Percentiles rank a stretch among this genome's conserved stretches.
Evolutionary conservation across 352 stramenopile genomes (phyloP).

Genomic region (Phytopythium helicoides): DNA sequence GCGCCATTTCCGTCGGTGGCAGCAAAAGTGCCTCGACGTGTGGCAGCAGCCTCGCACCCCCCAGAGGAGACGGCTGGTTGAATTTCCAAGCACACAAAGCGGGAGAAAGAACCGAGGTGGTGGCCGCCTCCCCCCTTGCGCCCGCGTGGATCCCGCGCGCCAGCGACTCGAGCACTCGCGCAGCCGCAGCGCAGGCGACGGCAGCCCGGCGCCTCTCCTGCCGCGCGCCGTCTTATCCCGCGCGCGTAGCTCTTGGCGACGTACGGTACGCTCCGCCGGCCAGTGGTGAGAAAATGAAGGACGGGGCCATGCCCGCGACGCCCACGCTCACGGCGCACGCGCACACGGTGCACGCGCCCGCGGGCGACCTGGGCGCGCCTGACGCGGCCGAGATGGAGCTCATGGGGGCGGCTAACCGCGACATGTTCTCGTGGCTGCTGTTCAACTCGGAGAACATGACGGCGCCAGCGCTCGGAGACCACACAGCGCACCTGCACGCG

Average conservation of each 20-base stretch:
- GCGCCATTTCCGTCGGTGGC: neutral
- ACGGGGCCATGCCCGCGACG: neutral
- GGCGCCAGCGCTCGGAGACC: conserved; percentile 15
- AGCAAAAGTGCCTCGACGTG: neutral
- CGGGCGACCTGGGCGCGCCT: conserved; percentile 18
- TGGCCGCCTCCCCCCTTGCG: too few relatives aligned
- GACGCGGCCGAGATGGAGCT: conserved; percentile 66
- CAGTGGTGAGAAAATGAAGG: neutral
- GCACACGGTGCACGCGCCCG: conserved; percentile 10
- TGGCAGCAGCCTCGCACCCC: neutral
- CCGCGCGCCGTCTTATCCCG: too few relatives aligned
- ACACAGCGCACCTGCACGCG: conserved; percentile 1
- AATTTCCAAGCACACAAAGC: conserved; percentile 1
- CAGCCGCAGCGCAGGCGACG: too few relatives aligned
- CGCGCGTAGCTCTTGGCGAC: too few relatives aligned
- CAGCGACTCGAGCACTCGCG: too few relatives aligned
- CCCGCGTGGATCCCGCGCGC: neutral
- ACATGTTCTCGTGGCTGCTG: conserved; percentile 86
- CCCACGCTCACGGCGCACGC: conserved; percentile 6
- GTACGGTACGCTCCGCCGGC: too few relatives aligned
- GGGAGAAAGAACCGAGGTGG: conserved; percentile 1
- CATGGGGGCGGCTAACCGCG: conserved; percentile 61
- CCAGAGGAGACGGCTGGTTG: conserved; percentile 5
- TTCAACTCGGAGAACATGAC: conserved; percentile 87
- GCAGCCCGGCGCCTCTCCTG: too few relatives aligned